Evolutionary conservation across 495 filamentous ascomycete genomes (phyloP), one percentile per base, ranked within the genome.

Genomic region (Penicillium roqueforti): DNA sequence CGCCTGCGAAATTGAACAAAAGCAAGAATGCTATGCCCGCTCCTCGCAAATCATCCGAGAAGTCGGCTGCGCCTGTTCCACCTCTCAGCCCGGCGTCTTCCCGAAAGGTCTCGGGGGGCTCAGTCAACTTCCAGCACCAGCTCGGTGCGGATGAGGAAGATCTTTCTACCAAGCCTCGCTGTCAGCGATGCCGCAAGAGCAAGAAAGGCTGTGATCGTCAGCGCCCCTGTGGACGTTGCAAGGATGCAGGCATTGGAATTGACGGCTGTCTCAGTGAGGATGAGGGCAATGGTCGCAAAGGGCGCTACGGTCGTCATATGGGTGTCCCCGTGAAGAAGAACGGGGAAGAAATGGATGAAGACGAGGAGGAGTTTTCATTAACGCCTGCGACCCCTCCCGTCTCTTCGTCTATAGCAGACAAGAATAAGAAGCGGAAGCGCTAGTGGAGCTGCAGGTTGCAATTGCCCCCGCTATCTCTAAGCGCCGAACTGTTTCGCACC

Each of bases 131-230:
- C 66, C 85, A 86, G 56, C 80, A 85, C 47, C 80, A 82, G 57
- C 83, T 91, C 44, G 87, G 83, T 42, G 83, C 83, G 4, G 93
- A 96, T 55, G 89, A 95, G 39, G 89, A 95, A 44, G 91, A 96
- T 58, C 75, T 96, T 18, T 95, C 89, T 1, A 89, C 87, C 34
- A 96, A 97, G 72, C 93, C 93, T 26, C 92, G 93, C 58, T 98
- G 93, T 78, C 93, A 97, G 67, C 88, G 93, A 41, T 98, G 93
- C 77, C 86, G 93, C 56, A 97, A 97, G 82, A 97, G 92, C 69
- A 98, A 98, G 80, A 98, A 98, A 73, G 93, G 93, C 6, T 98
- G 93, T 66, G 95, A 98, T 76, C 85, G 93, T 49, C 91, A 96
- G 64, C 85, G 93, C 37, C 93, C 93, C 10, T 98, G 93, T 64